Evolutionary conservation across 768 basidiomycete species (phyloP), one percentile per base, ranked within the genome.

Genomic region (Rhodosporidiobolus odoratus): DNA sequence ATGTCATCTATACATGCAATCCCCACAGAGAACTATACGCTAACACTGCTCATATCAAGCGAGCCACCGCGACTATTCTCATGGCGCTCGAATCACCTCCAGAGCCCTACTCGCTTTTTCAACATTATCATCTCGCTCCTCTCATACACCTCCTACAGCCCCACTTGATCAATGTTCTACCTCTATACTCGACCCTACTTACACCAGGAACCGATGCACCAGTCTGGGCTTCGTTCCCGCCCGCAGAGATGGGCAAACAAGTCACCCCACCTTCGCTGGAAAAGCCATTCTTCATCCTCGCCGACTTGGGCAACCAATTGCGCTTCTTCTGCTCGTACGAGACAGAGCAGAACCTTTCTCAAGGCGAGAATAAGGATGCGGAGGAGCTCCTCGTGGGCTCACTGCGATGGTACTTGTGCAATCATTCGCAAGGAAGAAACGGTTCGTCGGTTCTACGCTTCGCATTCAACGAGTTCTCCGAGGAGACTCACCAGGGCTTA

Each of bases 311-410:
- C 40, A 61, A 54, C 35, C 69, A 70, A 53, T 32, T 65, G 21
- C 69, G 69, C 35, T 70, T 65, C 53, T 70, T 38, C 59, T 65
- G 62, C 63, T 54, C 64, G 35, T 37, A 12, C 43, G 62, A 53
- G 34, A 21, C 56, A 2, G 19, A 27, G 3, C 15, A 15, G 13
- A 4, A 25, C 17, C 19, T 43, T 17, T 27, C 12, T 16, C 17
- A 10, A 30, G 45, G 12, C 1, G 48, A 37, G 68, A 4, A 5
- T 1, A 12, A 5, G 2, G 21, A 25, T 10, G 62, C 50, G 9
- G 61, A 45, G 25, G 37, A 30, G n/a, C 62, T 52, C 23, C 38
- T 62, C 30, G 38, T 25, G 9, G 35, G 40, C 15, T 54, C 35
- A n/a, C 32, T 45, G 7, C 32, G 19, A 19, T 23, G n/a, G 50